phyloP scores from a whole-genome alignment of 208 protist species.

The Leishmania major region DNA sequence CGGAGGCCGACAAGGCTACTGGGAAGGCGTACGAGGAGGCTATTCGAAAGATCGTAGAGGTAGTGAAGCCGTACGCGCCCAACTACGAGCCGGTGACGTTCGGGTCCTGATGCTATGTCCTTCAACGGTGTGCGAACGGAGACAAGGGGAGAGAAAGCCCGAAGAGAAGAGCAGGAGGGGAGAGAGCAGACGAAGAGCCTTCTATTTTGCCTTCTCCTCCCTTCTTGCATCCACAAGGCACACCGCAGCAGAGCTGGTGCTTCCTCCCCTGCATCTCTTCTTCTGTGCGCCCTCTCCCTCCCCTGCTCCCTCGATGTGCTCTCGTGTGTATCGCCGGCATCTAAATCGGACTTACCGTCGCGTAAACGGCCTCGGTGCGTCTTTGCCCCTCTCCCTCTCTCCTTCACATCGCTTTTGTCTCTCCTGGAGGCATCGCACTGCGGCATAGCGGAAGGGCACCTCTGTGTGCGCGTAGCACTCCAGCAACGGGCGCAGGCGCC shows the following conservation, averaged over 20 bases:
- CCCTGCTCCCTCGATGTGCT: not conserved
- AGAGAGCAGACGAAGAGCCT: not conserved
- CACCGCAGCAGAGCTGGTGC: not conserved
- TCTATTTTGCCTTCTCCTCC: not conserved
- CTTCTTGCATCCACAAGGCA: not conserved
- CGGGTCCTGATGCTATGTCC: slow-evolving; percentile 3
- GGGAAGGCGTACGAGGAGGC: slow-evolving; percentile 56
- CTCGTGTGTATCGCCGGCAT: not conserved
- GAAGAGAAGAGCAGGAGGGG: not conserved
- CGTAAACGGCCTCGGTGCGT: not conserved
- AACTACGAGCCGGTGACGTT: slow-evolving; percentile 69
- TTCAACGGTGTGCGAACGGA: not conserved
- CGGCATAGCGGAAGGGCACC: not conserved
- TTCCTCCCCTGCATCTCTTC: not conserved
- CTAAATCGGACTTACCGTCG: not conserved
- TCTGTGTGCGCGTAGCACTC: not conserved
- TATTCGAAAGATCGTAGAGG: slow-evolving; percentile 66
- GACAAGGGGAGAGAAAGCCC: not conserved
- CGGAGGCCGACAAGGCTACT: slow-evolving; percentile 40
- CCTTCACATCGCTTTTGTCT: not conserved
- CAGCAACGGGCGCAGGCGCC: not conserved
- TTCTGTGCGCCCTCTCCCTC: not conserved
- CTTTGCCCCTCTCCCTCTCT: not conserved
- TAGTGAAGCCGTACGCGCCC: slow-evolving; percentile 63
- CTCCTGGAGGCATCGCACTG: not conserved